A percentile compares a stretch with the other conserved stretches of the same genome.
Evolutionary conservation across 768 basidiomycete genomes (phyloP).

Genomic region (Hericium erinaceus): DNA sequence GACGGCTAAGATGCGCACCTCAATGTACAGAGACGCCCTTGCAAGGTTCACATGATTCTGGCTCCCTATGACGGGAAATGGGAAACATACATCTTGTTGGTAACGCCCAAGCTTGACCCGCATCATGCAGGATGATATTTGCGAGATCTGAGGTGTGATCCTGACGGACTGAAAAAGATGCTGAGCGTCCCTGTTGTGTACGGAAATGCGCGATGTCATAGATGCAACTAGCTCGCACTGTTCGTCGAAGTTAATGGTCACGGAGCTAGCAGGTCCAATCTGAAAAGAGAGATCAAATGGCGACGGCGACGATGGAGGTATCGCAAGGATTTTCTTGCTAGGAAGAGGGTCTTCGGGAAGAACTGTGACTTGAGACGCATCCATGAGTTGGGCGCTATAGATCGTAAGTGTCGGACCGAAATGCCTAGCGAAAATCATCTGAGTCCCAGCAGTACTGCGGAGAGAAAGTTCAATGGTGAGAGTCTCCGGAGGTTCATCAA

Average conservation of each 20-base stretch:
- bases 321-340: not conserved
- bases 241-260: not conserved
- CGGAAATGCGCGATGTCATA: not conserved
- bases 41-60: conserved; percentile 37
- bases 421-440: not conserved
- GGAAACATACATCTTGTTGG: conserved; percentile 27
- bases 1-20: conserved; percentile 12
- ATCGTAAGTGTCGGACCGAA: not conserved
- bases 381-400: not conserved
- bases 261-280: not conserved
- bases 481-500: not conserved
- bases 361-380: not conserved
- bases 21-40: conserved; percentile 44
- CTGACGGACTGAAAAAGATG: not conserved
- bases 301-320: not conserved
- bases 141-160: conserved; percentile 10
- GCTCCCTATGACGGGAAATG: conserved; percentile 33
- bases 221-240: not conserved
- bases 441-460: not conserved
- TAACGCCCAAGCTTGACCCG: conserved; percentile 22
- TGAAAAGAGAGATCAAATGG: not conserved
- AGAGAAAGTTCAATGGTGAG: not conserved
- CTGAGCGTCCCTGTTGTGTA: not conserved
- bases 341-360: conserved; percentile 5
- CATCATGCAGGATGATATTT: conserved; percentile 26